Conservation (phyloP, 208 protist species). For the Naegleria lovaniensis region DNA sequence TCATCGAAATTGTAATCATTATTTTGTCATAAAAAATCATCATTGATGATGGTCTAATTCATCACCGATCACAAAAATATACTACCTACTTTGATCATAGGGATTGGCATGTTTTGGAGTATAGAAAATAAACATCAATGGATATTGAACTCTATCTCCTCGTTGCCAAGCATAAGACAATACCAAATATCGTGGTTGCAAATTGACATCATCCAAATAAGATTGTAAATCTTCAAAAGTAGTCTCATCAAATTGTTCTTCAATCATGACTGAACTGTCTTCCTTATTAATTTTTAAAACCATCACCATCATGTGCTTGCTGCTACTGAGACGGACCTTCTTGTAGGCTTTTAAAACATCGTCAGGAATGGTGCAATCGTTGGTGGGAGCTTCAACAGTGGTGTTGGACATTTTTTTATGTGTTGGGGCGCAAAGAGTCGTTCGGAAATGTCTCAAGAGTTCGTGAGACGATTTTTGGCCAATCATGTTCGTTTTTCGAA, state of each 20-base stretch:
- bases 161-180: background rate
- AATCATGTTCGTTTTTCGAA: no score
- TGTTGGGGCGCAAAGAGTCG: no score
- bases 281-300: background rate
- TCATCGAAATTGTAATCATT: no score
- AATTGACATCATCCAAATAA: background rate
- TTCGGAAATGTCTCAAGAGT: no score
- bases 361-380: background rate
- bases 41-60: no score
- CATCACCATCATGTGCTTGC: background rate
- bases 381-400: background rate
- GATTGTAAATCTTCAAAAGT: background rate
- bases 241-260: background rate
- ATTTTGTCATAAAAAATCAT: no score
- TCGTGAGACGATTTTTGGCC: no score
- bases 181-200: background rate
- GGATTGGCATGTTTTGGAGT: background rate
- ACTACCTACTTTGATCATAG: background rate
- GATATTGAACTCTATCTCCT: background rate
- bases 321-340: background rate
- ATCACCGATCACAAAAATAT: background rate
- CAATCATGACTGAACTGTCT: background rate
- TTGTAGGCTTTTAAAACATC: background rate
- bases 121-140: background rate
- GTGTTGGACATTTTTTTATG: background rate